Evolutionary conservation across 495 filamentous ascomycete species (phyloP), one percentile per base, ranked within the genome.

Genomic region (Xylaria venustula): DNA sequence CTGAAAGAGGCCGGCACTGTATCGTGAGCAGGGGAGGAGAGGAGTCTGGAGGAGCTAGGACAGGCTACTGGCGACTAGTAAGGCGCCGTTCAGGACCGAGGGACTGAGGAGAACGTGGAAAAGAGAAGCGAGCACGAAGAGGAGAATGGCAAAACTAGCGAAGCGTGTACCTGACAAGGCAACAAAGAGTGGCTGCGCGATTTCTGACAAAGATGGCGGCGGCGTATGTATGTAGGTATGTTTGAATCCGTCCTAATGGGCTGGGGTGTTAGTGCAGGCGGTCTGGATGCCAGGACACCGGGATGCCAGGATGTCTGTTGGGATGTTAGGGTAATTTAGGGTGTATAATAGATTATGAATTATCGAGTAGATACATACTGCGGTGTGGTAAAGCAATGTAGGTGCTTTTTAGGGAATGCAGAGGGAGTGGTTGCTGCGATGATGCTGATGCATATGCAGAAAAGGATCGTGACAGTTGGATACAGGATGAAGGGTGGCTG

Each of bases 391-490:
- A n/a, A n/a, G n/a, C n/a, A n/a, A n/a, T n/a, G n/a, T n/a, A n/a
- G n/a, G n/a, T n/a, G n/a, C n/a, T n/a, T n/a, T n/a, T n/a, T n/a
- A n/a, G n/a, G n/a, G n/a, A n/a, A n/a, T n/a, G n/a, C n/a, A n/a
- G n/a, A 34, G 30, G 30, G 9, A 28, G 11, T 30, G 41, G n/a
- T n/a, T 45, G n/a, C 37, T 42, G 37, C 34, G 53, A 34, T 22
- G 41, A 34, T 45, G 25, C 53, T 34, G 25, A 46, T 28, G 53
- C 25, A 56, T 34, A 20, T 46, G 53, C 51, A 34, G 40, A 55
- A 45, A 20, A 23, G 53, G 41, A 55, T 45, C 37, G 23, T 41
- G 51, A 45, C 26, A 32, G 40, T 55, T 17, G 40, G 30, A 11
- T 34, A 34, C 30, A 34, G 5, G 40, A 8, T 12, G 40, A 5